phyloP scores from a whole-genome alignment of 73 alveolate genomes.

The Symbiodinium pilosum region DNA sequence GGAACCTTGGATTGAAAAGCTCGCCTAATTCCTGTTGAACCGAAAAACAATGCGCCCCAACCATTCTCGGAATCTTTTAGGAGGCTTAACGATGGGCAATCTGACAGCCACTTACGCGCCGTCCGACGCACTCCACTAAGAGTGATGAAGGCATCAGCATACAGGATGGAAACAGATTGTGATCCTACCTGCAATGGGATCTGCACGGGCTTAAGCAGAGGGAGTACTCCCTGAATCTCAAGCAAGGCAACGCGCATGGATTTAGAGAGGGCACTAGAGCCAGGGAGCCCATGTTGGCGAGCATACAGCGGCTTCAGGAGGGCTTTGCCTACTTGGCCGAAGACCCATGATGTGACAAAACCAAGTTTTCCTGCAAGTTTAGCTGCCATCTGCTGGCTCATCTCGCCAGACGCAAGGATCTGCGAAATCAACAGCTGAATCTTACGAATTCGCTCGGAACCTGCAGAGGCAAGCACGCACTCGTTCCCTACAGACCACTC shows the following conservation, averaged over 20 bases:
- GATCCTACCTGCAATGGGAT: neutral
- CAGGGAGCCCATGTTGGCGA: neutral
- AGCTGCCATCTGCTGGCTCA: neutral
- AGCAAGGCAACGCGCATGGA: neutral
- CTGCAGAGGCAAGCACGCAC: neutral
- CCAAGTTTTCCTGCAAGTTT: neutral
- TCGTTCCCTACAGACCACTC: neutral
- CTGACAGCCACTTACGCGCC: neutral
- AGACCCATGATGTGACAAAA: neutral
- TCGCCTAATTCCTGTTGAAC: neutral
- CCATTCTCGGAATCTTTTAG: too few relatives aligned
- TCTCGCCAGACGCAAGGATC: neutral
- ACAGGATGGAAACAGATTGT: neutral
- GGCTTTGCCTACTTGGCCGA: neutral
- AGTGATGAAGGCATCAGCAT: neutral
- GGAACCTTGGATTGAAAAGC: neutral
- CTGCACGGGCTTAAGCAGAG: neutral
- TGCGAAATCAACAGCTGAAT: neutral
- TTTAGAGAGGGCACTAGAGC: too few relatives aligned
- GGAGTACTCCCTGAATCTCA: neutral
- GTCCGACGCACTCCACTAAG: neutral
- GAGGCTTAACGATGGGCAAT: neutral
- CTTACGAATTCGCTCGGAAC: neutral
- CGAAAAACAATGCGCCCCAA: slow-evolving; percentile 11
- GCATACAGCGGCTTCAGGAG: neutral